Percentiles rank a stretch among this genome's conserved stretches.
Conservation (phyloP, 2,329 filamentous ascomycete species). For the Aureobasidium sp. region DNA sequence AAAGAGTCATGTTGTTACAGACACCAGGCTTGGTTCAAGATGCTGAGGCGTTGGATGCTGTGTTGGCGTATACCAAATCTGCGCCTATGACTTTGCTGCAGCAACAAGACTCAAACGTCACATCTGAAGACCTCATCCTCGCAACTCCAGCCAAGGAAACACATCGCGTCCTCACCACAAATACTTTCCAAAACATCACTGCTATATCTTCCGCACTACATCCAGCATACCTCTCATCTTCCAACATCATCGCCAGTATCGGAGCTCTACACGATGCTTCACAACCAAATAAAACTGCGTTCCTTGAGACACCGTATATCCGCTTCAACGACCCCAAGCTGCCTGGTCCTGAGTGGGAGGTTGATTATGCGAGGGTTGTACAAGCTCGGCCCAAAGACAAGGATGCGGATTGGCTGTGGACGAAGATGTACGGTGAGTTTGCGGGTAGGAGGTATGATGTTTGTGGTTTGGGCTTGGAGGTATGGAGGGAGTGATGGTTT, state of each 20-base stretch:
- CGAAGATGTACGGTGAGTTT: conserved; percentile 40
- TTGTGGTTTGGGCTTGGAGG: conserved; percentile 44
- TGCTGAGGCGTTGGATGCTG: conserved; percentile 35
- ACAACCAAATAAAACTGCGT: conserved; percentile 31
- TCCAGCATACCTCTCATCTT: conserved; percentile 19
- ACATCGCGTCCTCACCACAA: conserved; percentile 14
- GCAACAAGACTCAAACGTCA: not conserved
- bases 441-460: conserved; percentile 42
- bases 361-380: conserved; percentile 34
- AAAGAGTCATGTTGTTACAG: conserved; percentile 36
- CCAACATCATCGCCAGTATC: conserved; percentile 23
- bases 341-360: conserved; percentile 42
- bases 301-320: conserved; percentile 36
- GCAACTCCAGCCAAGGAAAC: conserved; percentile 18
- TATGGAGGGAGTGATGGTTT: conserved; percentile 20
- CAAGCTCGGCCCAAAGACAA: conserved; percentile 34
- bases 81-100: conserved; percentile 23
- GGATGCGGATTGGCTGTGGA: conserved; percentile 41
- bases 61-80: conserved; percentile 30
- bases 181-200: conserved; percentile 13
- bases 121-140: conserved; percentile 24
- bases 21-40: conserved; percentile 38
- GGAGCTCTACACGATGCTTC: conserved; percentile 21
- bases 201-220: conserved; percentile 25
- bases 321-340: conserved; percentile 39